phyloP scores from a whole-genome alignment of 164 flowering plant species.

The Vitis amurensis region DNA sequence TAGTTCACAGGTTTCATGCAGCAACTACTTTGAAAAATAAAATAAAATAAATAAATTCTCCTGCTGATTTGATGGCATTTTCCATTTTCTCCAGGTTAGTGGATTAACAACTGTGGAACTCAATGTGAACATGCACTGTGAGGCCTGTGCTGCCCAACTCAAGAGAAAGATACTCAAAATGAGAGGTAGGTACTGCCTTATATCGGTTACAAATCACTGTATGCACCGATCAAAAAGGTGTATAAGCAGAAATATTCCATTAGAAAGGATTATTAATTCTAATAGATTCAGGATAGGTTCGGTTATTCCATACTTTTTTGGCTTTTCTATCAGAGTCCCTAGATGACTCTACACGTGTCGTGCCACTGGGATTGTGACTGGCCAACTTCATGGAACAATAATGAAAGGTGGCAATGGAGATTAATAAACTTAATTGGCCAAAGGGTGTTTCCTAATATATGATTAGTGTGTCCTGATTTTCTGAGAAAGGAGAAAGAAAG shows the following conservation, averaged over 20 bases:
- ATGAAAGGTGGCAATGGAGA: too few relatives aligned
- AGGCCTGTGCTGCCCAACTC: constrained; percentile 87
- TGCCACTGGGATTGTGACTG: not conserved
- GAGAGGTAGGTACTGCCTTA: constrained; percentile 56
- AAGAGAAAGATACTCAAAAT: constrained; percentile 85
- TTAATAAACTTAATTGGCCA: too few relatives aligned
- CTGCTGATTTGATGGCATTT: not conserved
- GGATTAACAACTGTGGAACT: constrained; percentile 68
- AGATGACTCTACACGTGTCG: too few relatives aligned
- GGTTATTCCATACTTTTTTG: too few relatives aligned
- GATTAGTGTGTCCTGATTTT: too few relatives aligned
- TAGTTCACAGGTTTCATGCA: constrained; percentile 60
- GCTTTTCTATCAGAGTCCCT: too few relatives aligned
- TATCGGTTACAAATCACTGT: not conserved
- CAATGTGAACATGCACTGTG: constrained; percentile 91
- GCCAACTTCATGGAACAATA: not conserved
- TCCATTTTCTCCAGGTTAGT: constrained; percentile 48
- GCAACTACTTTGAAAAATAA: not conserved
- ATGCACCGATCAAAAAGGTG: not conserved
- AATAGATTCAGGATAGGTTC: too few relatives aligned
- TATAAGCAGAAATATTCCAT: too few relatives aligned
- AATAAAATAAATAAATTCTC: not conserved
- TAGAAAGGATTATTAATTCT: too few relatives aligned
- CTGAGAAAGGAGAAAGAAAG: too few relatives aligned
- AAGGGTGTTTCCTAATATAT: too few relatives aligned